Base-by-base conservation (phyloP, 345 rosid genomes). In the Arabis hirsuta region DNA sequence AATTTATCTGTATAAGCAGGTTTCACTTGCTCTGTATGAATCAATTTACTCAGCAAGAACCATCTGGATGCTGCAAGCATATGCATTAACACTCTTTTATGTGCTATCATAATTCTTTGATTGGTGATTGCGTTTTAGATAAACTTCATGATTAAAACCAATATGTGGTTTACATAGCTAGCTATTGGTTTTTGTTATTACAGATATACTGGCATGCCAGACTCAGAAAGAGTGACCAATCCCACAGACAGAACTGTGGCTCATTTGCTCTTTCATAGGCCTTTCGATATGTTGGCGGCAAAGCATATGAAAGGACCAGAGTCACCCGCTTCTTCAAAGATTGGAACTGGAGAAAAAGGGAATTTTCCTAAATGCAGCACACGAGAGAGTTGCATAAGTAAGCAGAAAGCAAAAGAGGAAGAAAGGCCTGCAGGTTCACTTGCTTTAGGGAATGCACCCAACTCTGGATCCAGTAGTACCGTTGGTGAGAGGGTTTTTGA, bases 231-330 rank as follows among this genome's bases (percentile, higher is more conserved):
- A 39, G 91, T 84, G 81, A 95, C 96, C 67, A 95, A 95, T 68
- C 94, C 96, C 36, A 80, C 88, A 47, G 97, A 95, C 73, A 87
- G 98, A 55, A 79, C 83, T 32, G 89, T 95, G 59, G 99, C 98
- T 58, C 91, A 82, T 81, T 83, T 95, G 81, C 96, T 95, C 78
- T 92, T 95, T 68, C 92, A 86, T 69, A 81, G 90, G 76, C 90
- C 90, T 32, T 42, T 77, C 60, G 90, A 90, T 31, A 59, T 72
- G 48, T 68, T 79, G 1, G 73, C 69, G 0, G 76, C 73, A 71
- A 91, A 83, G 61, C 81, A 75, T 68, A 71, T 80, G 22, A 87
- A 77, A 67, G 85, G 84, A 14, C 82, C 91, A 39, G 85, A 83
- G 72, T 87, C 93, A 62, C 87, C 85, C 26, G 82, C 63, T 77